A percentile compares a stretch with the other conserved stretches of the same genome.
Evolutionary conservation across 2,329 filamentous ascomycete species (phyloP).

Genomic region (Alternaria sp.): DNA sequence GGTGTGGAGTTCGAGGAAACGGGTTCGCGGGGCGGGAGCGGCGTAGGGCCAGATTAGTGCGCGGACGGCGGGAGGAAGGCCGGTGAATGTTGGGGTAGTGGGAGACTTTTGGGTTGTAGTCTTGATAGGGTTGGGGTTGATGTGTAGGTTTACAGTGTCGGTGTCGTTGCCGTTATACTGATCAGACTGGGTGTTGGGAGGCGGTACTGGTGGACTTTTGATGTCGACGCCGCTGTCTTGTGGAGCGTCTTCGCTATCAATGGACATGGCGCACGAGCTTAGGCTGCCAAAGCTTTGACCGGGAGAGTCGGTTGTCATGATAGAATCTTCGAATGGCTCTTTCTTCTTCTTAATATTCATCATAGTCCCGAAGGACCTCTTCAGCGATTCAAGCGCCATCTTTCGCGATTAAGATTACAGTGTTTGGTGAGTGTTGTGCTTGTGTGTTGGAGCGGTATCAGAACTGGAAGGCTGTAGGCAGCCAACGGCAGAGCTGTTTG

Average conservation of each 20-base stretch:
- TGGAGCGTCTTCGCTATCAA: not conserved
- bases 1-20: conserved; percentile 20
- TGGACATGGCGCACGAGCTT: not conserved
- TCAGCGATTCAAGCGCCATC: not conserved
- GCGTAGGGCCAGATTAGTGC: conserved; percentile 11
- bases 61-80: conserved; percentile 2
- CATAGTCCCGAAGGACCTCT: not conserved
- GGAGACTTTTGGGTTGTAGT: not conserved
- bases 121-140: not conserved
- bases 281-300: not conserved
- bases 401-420: not conserved
- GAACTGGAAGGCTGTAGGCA: not conserved
- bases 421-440: not conserved
- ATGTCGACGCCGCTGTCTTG: not conserved
- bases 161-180: not conserved
- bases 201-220: not conserved
- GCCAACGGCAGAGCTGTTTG: not conserved
- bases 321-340: not conserved
- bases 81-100: not conserved
- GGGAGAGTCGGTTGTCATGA: conserved; percentile 1
- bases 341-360: not conserved
- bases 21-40: conserved; percentile 12
- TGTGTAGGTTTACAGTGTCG: not conserved
- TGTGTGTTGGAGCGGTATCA: not conserved
- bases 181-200: not conserved